These are phyloP conservation scores for Anisogramma anomala DNA, from an alignment of 2,329 filamentous ascomycete genomes.

Conservation along the genomic window DNA sequence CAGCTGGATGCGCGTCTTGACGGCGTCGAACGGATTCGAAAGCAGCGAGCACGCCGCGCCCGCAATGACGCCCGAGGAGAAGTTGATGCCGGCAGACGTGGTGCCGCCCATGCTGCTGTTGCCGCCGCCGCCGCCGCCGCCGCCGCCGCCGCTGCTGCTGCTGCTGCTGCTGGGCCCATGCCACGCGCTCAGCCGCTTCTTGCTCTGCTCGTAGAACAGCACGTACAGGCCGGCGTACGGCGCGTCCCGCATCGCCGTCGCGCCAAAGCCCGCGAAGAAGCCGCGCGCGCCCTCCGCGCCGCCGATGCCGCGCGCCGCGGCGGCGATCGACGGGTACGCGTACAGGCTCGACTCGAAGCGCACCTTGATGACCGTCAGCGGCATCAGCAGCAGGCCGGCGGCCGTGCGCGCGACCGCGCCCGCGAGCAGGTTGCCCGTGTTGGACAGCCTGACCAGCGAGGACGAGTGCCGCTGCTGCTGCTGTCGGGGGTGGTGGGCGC, in stretches of 20 bases:
- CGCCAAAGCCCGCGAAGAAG: conserved; percentile 89
- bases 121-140: too few relatives aligned
- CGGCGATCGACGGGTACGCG: conserved; percentile 62
- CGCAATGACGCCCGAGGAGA: conserved; percentile 67
- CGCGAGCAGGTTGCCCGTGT: conserved; percentile 72
- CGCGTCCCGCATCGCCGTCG: conserved; percentile 86
- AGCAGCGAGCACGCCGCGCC: conserved; percentile 74
- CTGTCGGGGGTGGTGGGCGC: conserved; percentile 37
- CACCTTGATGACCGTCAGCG: conserved; percentile 91
- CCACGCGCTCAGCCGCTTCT: conserved; percentile 45
- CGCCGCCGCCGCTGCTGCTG: background rate
- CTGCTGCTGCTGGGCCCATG: conserved; percentile 4
- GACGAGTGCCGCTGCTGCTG: conserved; percentile 47
- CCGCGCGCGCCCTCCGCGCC: conserved; percentile 63
- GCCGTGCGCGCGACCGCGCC: conserved; percentile 75
- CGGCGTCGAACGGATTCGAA: conserved; percentile 92
- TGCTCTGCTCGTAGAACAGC: conserved; percentile 80
- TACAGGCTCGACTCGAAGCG: conserved; percentile 87
- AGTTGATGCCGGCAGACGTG: conserved; percentile 63
- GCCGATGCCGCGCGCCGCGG: conserved; percentile 65
- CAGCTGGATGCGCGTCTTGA: conserved; percentile 90
- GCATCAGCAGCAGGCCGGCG: conserved; percentile 88
- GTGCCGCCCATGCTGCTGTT: conserved; percentile 24
- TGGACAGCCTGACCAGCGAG: conserved; percentile 68
- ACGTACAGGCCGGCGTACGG: conserved; percentile 95